Evolutionary conservation across 2,329 filamentous ascomycete genomes (phyloP), one percentile per base, ranked within the genome.

Genomic region (Fusarium palustre): DNA sequence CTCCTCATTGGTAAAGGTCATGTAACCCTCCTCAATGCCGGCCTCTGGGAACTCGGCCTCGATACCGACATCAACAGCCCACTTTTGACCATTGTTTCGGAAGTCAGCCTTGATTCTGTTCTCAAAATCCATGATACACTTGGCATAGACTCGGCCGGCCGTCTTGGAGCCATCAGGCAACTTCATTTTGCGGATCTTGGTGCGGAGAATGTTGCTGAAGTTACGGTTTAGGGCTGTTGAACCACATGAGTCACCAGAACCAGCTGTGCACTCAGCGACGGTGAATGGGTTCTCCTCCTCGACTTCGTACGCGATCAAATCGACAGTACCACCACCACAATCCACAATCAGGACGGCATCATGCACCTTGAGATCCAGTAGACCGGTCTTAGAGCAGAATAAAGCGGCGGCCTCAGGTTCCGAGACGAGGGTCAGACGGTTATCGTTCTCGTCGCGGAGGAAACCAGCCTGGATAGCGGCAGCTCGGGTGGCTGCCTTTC

Each of bases 81-180:
- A 98, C 81, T 98, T 98, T 81, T 98, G 95, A 50, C 95, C 94
- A 80, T 97, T 98, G 84, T 98, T 98, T 70, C 96, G 90, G 90
- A 99, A 99, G 81, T 98, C 96, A 50, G 96, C 96, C 86, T 99
- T 99, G 87, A 99, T 97, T 80, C 96, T 87, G 87, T 98, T 98
- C 85, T 99, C 96, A 76, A 99, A 99, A 82, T 99, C 96, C 95
- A 98, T 98, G 81, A 99, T 98, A 80, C 95, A 98, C 84, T 98
- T 98, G 72, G 95, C 95, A 80, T 98, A 98, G 56, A 99, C 96
- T 81, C 95, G 94, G 43, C 95, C 95, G n/a, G 96, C 95, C 4
- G 94, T 98, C 83, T 95, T 97, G 73, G 95, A 97, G 47, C 94
- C 95, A 77, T 98, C 95, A 2, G 96, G 94, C 46, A 99, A 86